A percentile compares a stretch with the other conserved stretches of the same genome.
phyloP scores from a whole-genome alignment of 2,329 filamentous ascomycete genomes.

The Pestalotiopsis sp. region DNA sequence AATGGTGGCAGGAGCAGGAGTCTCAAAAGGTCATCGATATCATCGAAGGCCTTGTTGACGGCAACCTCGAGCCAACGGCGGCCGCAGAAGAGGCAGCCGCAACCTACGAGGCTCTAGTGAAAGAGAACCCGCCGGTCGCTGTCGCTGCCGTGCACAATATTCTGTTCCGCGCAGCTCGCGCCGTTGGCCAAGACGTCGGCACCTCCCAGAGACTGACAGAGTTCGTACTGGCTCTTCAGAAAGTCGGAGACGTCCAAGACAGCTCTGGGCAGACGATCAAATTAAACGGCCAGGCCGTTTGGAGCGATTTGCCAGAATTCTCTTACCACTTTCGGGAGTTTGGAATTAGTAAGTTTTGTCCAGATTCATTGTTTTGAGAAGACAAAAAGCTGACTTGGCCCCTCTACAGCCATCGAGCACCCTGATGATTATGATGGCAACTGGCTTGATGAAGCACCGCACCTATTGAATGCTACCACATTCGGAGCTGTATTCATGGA shows the following conservation, averaged over 20 bases:
- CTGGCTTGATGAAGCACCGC: neutral
- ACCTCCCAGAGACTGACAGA: neutral
- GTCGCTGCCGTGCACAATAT: neutral
- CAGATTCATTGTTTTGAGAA: neutral
- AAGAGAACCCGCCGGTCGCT: neutral
- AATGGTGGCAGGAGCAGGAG: neutral
- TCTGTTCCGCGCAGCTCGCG: neutral
- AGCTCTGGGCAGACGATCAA: neutral
- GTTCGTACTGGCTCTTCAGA: neutral
- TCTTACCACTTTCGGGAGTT: neutral
- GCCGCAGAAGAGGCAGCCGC: neutral
- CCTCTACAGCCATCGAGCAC: neutral
- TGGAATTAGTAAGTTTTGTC: neutral
- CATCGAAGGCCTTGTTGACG: neutral
- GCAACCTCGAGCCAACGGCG: neutral
- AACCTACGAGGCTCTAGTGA: neutral
- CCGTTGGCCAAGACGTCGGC: neutral
- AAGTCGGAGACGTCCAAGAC: neutral
- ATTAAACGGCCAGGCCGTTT: neutral
- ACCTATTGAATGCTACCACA: neutral
- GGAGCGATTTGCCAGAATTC: neutral
- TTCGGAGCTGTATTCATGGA: neutral
- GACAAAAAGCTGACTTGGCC: neutral
- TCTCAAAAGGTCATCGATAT: neutral
- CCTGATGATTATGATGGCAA: neutral